phyloP scores from a whole-genome alignment of 2,329 filamentous ascomycete genomes.

The Dothistroma septosporum region DNA sequence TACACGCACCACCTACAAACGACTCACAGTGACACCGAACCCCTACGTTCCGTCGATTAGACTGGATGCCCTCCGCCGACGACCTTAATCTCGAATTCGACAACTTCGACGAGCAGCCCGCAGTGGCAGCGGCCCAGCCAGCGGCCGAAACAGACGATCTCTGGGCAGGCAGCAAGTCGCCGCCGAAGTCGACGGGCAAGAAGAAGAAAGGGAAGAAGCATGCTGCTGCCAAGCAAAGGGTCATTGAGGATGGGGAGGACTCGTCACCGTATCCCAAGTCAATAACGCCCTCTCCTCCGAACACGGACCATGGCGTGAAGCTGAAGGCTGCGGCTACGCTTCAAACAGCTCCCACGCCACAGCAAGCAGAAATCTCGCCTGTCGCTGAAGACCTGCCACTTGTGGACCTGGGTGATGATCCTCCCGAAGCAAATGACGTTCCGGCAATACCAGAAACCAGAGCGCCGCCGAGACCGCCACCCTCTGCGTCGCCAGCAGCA shows the following conservation, averaged over 20 bases:
- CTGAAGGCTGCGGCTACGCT: conserved; percentile 7
- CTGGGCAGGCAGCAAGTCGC: conserved; percentile 15
- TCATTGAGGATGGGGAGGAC: conserved; percentile 24
- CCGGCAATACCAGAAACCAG: conserved; percentile 6
- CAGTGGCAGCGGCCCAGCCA: conserved; percentile 14
- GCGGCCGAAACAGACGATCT: conserved; percentile 12
- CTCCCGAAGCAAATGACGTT: conserved; percentile 13
- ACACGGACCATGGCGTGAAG: conserved; percentile 22
- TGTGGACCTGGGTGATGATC: conserved; percentile 20
- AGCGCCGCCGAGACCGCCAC: conserved; percentile 3
- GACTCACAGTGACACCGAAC: background rate
- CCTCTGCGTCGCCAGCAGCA: conserved; percentile 9
- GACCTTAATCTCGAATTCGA: conserved; percentile 27
- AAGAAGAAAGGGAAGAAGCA: conserved; percentile 30
- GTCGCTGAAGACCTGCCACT: conserved; percentile 6
- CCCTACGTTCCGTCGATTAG: conserved; percentile 3
- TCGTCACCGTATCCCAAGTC: conserved; percentile 26
- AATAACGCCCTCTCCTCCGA: conserved; percentile 29
- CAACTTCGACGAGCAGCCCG: conserved; percentile 23
- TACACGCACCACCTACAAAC: background rate
- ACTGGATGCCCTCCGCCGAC: conserved; percentile 25
- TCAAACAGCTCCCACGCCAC: conserved; percentile 10
- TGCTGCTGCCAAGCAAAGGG: conserved; percentile 8
- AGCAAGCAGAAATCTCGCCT: conserved; percentile 6
- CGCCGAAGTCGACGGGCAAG: conserved; percentile 19